phyloP scores from a whole-genome alignment of 2,329 filamentous ascomycete species.

The Hypoxylon sp. region DNA sequence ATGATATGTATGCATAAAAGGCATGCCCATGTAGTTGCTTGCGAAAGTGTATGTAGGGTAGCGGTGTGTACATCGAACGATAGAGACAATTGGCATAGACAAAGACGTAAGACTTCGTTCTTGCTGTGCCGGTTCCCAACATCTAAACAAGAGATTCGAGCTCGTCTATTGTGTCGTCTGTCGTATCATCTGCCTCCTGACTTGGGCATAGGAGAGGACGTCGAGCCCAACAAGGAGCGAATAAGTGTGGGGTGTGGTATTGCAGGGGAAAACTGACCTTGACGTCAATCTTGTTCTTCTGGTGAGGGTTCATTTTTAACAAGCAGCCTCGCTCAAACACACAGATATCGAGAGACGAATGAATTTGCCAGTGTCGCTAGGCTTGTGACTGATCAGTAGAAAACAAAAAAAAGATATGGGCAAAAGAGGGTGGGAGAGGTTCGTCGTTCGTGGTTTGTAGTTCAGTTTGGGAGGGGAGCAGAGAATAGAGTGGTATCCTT shows the following conservation, averaged over 20 bases:
- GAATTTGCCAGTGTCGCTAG: conserved; percentile 18
- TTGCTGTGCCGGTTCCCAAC: background rate
- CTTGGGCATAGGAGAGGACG: conserved; percentile 30
- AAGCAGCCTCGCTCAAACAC: conserved; percentile 32
- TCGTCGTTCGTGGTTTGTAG: conserved; percentile 35
- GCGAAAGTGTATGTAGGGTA: conserved; percentile 6
- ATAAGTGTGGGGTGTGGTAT: conserved; percentile 27
- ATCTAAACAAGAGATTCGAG: background rate
- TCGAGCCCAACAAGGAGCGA: conserved; percentile 33
- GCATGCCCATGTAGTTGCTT: background rate
- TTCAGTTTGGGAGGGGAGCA: conserved; percentile 37
- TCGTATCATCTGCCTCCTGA: conserved; percentile 4
- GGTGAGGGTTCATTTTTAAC: conserved; percentile 88
- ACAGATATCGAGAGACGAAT: conserved; percentile 20
- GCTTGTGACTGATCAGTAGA: conserved; percentile 25
- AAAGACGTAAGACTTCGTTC: conserved; percentile 26
- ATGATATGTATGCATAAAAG: background rate
- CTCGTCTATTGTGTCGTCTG: conserved; percentile 11
- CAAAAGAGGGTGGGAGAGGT: conserved; percentile 38
- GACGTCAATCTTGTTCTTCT: conserved; percentile 98
- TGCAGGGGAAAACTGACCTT: conserved; percentile 74
- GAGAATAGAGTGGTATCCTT: conserved; percentile 26
- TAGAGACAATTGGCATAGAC: conserved; percentile 12
- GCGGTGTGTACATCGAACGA: conserved; percentile 33
- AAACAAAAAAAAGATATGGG: conserved; percentile 18